Conservation (phyloP, 1,284 basidiomycete genomes). For the Gomphus bonarii region DNA sequence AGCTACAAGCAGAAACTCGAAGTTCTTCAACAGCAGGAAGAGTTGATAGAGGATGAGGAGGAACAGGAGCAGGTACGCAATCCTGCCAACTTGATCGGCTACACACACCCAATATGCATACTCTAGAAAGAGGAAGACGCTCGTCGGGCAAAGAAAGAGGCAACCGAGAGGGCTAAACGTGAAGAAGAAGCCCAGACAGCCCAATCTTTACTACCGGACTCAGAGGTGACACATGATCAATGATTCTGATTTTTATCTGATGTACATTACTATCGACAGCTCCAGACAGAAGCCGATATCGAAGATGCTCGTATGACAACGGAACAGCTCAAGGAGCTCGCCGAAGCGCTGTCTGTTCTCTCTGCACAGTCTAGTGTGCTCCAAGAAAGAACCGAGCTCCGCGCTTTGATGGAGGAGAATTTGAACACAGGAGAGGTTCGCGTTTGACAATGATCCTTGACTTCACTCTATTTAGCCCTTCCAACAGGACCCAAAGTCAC, state of each 20-base stretch:
- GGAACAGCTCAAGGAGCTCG: slow-evolving; percentile 91
- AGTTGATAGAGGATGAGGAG: slow-evolving; percentile 97
- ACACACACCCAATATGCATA: background rate
- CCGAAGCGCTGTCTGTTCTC: slow-evolving; percentile 84
- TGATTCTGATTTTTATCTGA: slow-evolving; percentile 1
- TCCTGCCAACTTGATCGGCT: background rate
- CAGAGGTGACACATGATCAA: slow-evolving; percentile 41
- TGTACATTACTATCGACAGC: slow-evolving; percentile 18
- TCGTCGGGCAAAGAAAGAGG: slow-evolving; percentile 74
- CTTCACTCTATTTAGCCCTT: slow-evolving; percentile 1
- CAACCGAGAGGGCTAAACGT: slow-evolving; percentile 43
- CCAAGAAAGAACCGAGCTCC: slow-evolving; percentile 90
- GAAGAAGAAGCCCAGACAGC: slow-evolving; percentile 64
- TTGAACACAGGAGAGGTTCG: slow-evolving; percentile 72
- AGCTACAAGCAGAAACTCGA: slow-evolving; percentile 98
- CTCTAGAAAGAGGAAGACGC: slow-evolving; percentile 79
- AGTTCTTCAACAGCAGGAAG: slow-evolving; percentile 96
- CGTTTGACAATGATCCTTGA: background rate
- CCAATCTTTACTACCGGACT: slow-evolving; percentile 68
- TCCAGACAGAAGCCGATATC: slow-evolving; percentile 44
- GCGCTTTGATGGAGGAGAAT: slow-evolving; percentile 87
- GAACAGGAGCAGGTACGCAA: slow-evolving; percentile 76
- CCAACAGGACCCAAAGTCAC: slow-evolving; percentile 61
- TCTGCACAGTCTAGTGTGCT: slow-evolving; percentile 95
- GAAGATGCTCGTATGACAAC: slow-evolving; percentile 91